These are phyloP conservation scores for Metschnikowia cubensis DNA, from an alignment of 805 yeast species.

Conservation along the genomic window DNA sequence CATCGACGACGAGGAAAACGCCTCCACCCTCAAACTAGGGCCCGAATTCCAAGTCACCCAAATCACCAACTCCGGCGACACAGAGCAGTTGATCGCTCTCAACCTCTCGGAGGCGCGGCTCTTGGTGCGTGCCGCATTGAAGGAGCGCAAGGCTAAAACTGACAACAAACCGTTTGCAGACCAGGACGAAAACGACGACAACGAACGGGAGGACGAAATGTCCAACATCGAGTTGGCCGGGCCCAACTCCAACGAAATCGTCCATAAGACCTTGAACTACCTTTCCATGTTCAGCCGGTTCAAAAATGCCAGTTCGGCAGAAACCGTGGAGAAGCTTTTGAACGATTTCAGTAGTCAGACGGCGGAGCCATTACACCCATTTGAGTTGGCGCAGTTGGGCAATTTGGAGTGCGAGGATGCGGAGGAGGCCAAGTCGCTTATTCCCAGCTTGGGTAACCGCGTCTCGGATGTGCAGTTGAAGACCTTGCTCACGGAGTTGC, in stretches of 20 bases:
- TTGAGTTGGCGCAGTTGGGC: conserved; percentile 89
- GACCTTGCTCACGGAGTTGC: conserved; percentile 79
- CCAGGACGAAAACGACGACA: conserved; percentile 36
- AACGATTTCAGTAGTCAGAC: conserved; percentile 59
- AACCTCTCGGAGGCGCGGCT: conserved; percentile 88
- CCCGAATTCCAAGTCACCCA: conserved; percentile 87
- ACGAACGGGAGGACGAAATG: conserved; percentile 43
- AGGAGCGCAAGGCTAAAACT: conserved; percentile 50
- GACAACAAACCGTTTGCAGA: conserved; percentile 21
- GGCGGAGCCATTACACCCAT: conserved; percentile 71
- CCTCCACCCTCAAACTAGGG: conserved; percentile 81
- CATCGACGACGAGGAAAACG: conserved; percentile 87
- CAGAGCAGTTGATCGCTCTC: conserved; percentile 73
- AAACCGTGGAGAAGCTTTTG: conserved; percentile 86
- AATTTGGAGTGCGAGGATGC: conserved; percentile 93
- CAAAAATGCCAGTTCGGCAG: conserved; percentile 86
- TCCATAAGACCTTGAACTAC: conserved; percentile 88
- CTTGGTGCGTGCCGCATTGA: conserved; percentile 83
- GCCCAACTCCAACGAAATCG: conserved; percentile 78
- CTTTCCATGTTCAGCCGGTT: conserved; percentile 83
- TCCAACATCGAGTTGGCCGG: conserved; percentile 50
- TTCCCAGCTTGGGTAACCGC: conserved; percentile 81
- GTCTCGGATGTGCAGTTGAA: conserved; percentile 85
- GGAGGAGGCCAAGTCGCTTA: conserved; percentile 91
- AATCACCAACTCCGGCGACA: conserved; percentile 74